Conservation (phyloP, 306 rosid species). For the Hippophae tibetana region DNA sequence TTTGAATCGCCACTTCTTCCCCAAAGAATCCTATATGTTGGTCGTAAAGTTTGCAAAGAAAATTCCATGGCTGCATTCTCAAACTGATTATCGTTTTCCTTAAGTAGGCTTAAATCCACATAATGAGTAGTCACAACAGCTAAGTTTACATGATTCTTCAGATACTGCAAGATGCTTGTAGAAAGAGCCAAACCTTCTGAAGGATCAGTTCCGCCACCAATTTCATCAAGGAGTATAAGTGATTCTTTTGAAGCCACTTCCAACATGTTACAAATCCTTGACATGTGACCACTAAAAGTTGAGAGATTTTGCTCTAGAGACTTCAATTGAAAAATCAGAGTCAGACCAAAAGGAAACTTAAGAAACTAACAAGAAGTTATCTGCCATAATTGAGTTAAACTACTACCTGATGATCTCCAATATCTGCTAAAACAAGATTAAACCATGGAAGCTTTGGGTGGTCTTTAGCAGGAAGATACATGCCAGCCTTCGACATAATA, state of each 20-base stretch:
- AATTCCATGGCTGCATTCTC: conserved; percentile 96
- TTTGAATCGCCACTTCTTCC: conserved; percentile 86
- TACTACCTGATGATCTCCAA: conserved; percentile 95
- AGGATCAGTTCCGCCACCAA: conserved; percentile 96
- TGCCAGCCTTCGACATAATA: conserved; percentile 95
- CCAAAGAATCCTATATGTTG: conserved; percentile 84
- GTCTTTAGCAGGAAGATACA: conserved; percentile 80
- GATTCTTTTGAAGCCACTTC: conserved; percentile 65
- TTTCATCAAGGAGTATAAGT: conserved; percentile 89
- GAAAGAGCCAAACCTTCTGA: conserved; percentile 99
- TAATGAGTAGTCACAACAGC: conserved; percentile 93
- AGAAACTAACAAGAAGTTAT: conserved; percentile 20
- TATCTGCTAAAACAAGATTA: conserved; percentile 80
- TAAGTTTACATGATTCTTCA: conserved; percentile 58
- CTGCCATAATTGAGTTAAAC: conserved; percentile 24
- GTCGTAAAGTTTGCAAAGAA: conserved; percentile 61
- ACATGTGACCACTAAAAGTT: conserved; percentile 92
- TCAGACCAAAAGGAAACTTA: conserved; percentile 40
- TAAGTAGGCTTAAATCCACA: conserved; percentile 70
- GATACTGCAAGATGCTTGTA: conserved; percentile 69
- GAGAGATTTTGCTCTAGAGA: conserved; percentile 96
- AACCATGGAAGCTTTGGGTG: conserved; percentile 88
- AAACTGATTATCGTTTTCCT: conserved; percentile 57
- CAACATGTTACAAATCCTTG: conserved; percentile 55
- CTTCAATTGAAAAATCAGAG: conserved; percentile 41